These are phyloP conservation scores for Globisporangium parvum DNA, from an alignment of 352 stramenopile genomes.

Conservation along the genomic window DNA sequence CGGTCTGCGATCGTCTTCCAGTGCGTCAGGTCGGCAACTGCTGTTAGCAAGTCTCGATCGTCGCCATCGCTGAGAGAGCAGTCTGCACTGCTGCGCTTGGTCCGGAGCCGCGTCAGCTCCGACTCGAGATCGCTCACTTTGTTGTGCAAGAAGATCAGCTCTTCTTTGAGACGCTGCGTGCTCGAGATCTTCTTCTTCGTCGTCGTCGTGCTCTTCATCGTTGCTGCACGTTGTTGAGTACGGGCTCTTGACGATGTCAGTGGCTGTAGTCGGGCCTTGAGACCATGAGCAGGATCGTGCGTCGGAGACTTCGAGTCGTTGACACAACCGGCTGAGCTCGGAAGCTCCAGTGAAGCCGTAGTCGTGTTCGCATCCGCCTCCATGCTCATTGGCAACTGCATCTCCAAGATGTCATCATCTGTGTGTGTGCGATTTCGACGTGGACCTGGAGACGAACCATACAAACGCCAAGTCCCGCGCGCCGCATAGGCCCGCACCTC, in stretches of 20 bases:
- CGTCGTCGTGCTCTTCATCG: neutral
- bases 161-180: slow-evolving; percentile 8
- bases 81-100: neutral
- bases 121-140: slow-evolving; percentile 5
- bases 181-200: slow-evolving; percentile 8
- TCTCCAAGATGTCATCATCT: too few species aligned
- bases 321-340: too few species aligned
- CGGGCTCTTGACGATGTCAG: neutral
- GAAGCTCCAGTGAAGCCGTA: too few species aligned
- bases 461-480: too few species aligned
- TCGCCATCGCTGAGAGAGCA: neutral
- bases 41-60: too few species aligned
- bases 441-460: too few species aligned
- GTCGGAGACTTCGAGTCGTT: too few species aligned
- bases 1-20: slow-evolving; percentile 5
- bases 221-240: neutral
- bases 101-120: slow-evolving; percentile 1
- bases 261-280: neutral
- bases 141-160: slow-evolving; percentile 10
- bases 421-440: too few species aligned
- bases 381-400: too few species aligned
- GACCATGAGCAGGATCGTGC: neutral
- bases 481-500: too few species aligned
- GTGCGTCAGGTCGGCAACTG: neutral
- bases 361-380: too few species aligned